Conservation (phyloP, 2,329 filamentous ascomycete genomes). For the Aspergillus novofumigatus region DNA sequence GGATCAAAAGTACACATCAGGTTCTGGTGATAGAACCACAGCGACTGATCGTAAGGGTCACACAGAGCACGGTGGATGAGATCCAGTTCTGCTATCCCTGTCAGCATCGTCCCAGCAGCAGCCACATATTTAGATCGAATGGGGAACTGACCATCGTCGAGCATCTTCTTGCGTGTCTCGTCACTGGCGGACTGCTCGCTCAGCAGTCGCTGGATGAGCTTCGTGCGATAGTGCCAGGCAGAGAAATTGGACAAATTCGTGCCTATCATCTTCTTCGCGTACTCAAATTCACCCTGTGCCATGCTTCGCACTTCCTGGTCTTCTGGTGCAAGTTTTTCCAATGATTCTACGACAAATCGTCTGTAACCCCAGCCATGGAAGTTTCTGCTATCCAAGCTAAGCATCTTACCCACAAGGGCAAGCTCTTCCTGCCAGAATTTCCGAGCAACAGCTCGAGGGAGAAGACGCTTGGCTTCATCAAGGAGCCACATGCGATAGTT, state of each 20-base stretch:
- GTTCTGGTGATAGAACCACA: slow-evolving; percentile 96
- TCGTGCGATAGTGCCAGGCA: slow-evolving; percentile 89
- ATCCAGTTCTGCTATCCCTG: slow-evolving; percentile 57
- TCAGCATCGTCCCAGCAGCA: slow-evolving; percentile 2
- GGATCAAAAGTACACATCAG: slow-evolving; percentile 66
- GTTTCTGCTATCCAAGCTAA: slow-evolving; percentile 79
- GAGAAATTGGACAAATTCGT: slow-evolving; percentile 92
- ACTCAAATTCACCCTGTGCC: slow-evolving; percentile 76
- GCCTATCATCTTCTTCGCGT: slow-evolving; percentile 84
- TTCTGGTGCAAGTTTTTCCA: slow-evolving; percentile 56
- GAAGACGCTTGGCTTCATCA: slow-evolving; percentile 61
- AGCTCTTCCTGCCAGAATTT: slow-evolving; percentile 82
- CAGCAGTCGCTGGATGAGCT: slow-evolving; percentile 73
- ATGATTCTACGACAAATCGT: slow-evolving; percentile 67
- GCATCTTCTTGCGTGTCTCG: slow-evolving; percentile 60
- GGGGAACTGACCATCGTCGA: slow-evolving; percentile 60
- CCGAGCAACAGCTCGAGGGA: slow-evolving; percentile 55
- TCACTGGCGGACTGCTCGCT: slow-evolving; percentile 64
- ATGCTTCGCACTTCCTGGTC: slow-evolving; percentile 53
- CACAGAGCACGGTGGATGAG: slow-evolving; percentile 75
- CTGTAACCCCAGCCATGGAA: slow-evolving; percentile 97
- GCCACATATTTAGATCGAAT: not conserved
- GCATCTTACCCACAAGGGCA: slow-evolving; percentile 79
- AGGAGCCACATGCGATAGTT: slow-evolving; percentile 89
- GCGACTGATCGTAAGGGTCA: slow-evolving; percentile 87